Conservation (phyloP, 1,139 yeast species). For the Yamadazyma dendronema region DNA sequence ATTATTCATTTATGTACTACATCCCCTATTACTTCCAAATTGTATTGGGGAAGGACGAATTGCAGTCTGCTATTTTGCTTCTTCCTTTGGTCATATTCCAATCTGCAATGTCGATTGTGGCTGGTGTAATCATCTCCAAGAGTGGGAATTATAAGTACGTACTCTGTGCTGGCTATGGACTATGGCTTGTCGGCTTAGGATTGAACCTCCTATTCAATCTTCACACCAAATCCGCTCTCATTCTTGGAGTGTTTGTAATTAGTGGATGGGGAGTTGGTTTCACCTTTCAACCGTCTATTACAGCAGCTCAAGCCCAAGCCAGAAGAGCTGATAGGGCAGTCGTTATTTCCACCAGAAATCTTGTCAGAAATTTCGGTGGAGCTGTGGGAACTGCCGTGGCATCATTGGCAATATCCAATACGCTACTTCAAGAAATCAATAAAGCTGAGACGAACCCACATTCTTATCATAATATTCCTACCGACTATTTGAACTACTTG, state of each 20-base stretch:
- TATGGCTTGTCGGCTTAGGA: constrained; percentile 44
- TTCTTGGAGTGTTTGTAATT: constrained; percentile 34
- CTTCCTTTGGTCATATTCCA: constrained; percentile 45
- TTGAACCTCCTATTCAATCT: constrained; percentile 36
- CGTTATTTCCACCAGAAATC: constrained; percentile 53
- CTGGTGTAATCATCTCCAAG: constrained; percentile 43
- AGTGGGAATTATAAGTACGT: constrained; percentile 44
- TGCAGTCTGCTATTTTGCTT: constrained; percentile 38
- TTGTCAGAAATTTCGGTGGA: constrained; percentile 54
- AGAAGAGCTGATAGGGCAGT: constrained; percentile 52
- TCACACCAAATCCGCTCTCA: constrained; percentile 28
- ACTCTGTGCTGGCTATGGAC: constrained; percentile 38
- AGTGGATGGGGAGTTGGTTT: constrained; percentile 46
- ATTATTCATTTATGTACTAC: constrained; percentile 44
- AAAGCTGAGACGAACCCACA: too few species aligned
- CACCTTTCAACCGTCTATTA: constrained; percentile 41
- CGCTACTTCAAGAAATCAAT: too few species aligned
- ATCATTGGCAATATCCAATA: constrained; percentile 23
- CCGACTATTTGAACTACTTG: not conserved
- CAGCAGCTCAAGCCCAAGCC: constrained; percentile 56
- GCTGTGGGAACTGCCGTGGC: constrained; percentile 36
- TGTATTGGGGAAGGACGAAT: constrained; percentile 39
- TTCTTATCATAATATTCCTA: not conserved
- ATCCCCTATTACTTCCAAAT: constrained; percentile 52
- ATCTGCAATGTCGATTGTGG: constrained; percentile 35